Evolutionary conservation across 208 protist species (phyloP).

Genomic region (Borovskyia barvae): DNA sequence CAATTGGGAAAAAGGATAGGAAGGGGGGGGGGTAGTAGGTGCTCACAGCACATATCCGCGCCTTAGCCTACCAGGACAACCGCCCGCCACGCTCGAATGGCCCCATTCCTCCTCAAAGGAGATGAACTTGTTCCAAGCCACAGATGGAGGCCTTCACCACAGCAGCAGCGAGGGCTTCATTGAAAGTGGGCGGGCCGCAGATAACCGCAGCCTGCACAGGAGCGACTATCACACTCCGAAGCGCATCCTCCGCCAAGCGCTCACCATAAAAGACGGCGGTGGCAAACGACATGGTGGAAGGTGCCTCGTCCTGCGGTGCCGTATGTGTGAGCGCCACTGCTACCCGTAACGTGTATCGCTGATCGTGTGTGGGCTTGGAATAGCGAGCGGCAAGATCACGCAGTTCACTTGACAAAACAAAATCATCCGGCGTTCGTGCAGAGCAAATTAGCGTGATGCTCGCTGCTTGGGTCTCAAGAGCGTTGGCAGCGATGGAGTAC

Average conservation of each 20-base stretch:
- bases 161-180: slow-evolving; percentile 11
- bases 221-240: slow-evolving; percentile 1
- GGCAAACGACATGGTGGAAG: neutral
- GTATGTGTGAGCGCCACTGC: slow-evolving; percentile 5
- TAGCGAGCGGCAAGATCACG: slow-evolving; percentile 24
- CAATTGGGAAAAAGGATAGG: too few relatives aligned
- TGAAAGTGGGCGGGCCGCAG: slow-evolving; percentile 62
- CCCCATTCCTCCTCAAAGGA: slow-evolving; percentile 11
- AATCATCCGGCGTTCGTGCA: slow-evolving; percentile 27
- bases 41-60: too few relatives aligned
- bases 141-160: slow-evolving; percentile 42
- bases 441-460: slow-evolving; percentile 58
- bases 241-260: slow-evolving; percentile 4
- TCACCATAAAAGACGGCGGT: slow-evolving; percentile 7
- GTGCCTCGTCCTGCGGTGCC: neutral
- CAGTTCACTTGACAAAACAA: slow-evolving; percentile 49
- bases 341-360: slow-evolving; percentile 14
- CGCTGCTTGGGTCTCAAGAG: slow-evolving; percentile 34
- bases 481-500: slow-evolving; percentile 49
- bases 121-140: slow-evolving; percentile 25
- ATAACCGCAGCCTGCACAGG: slow-evolving; percentile 36
- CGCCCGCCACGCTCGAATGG: too few relatives aligned
- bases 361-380: slow-evolving; percentile 1
- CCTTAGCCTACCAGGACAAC: too few relatives aligned
- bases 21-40: too few relatives aligned